Conservation (phyloP, 331 rosid genomes). For the Malus hybrid region DNA sequence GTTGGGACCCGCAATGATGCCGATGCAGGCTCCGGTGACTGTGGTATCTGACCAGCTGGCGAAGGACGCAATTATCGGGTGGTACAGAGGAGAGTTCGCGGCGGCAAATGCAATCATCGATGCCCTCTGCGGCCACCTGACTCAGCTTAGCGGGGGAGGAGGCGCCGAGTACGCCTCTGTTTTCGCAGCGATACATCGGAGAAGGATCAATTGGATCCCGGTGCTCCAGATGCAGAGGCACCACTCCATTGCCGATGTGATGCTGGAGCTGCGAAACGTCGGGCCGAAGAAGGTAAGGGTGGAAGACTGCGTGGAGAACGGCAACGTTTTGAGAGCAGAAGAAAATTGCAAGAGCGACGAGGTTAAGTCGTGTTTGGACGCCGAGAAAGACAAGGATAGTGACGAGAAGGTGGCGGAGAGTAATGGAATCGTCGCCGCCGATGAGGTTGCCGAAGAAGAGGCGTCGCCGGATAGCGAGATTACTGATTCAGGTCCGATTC, state of each 20-base stretch:
- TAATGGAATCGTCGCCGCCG: slow-evolving; percentile 27
- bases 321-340: background rate
- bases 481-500: slow-evolving; percentile 67
- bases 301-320: background rate
- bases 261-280: slow-evolving; percentile 53
- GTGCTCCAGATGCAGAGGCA: slow-evolving; percentile 97
- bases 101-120: slow-evolving; percentile 97
- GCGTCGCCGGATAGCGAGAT: slow-evolving; percentile 72
- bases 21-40: slow-evolving; percentile 33
- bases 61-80: slow-evolving; percentile 74
- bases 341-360: slow-evolving; percentile 15
- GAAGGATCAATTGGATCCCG: slow-evolving; percentile 92
- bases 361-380: slow-evolving; percentile 17
- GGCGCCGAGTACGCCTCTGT: slow-evolving; percentile 40
- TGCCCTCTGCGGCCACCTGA: slow-evolving; percentile 66
- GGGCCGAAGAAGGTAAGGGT: slow-evolving; percentile 21
- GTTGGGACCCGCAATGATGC: slow-evolving; percentile 26
- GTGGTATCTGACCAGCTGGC: slow-evolving; percentile 59
- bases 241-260: slow-evolving; percentile 82
- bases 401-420: slow-evolving; percentile 20
- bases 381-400: slow-evolving; percentile 19
- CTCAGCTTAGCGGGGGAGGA: slow-evolving; percentile 24
- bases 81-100: slow-evolving; percentile 94
- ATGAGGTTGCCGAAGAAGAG: slow-evolving; percentile 43
- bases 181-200: slow-evolving; percentile 69